Conservation (phyloP, 2,329 filamentous ascomycete genomes). For the Sporothrix brunneoviolacea region DNA sequence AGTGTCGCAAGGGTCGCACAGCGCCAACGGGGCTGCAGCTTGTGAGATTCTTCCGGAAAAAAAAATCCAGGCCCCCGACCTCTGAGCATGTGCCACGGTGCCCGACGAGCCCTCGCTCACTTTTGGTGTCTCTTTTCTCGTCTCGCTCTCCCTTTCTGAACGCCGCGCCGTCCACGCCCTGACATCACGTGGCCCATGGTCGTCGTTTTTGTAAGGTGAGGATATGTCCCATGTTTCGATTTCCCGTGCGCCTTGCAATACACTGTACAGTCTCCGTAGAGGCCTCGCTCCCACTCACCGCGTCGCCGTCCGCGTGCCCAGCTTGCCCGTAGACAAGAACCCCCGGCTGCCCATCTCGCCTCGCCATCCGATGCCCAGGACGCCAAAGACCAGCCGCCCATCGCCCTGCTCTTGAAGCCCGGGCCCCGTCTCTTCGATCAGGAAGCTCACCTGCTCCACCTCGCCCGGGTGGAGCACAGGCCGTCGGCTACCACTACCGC, state of each 20-base stretch:
- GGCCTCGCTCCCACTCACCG: too few species aligned
- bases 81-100: too few species aligned
- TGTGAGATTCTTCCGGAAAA: not conserved
- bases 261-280: too few species aligned
- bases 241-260: too few species aligned
- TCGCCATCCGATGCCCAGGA: conserved; percentile 81
- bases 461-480: conserved; percentile 57
- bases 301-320: conserved; percentile 45
- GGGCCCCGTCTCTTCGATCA: conserved; percentile 42
- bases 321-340: conserved; percentile 77
- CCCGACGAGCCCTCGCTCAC: too few species aligned
- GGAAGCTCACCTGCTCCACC: conserved; percentile 60
- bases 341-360: conserved; percentile 85
- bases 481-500: conserved; percentile 30
- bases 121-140: too few species aligned
- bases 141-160: too few species aligned
- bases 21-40: not conserved
- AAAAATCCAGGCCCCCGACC: too few species aligned
- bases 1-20: not conserved
- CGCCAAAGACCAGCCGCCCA: conserved; percentile 57
- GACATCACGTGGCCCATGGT: too few species aligned
- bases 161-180: too few species aligned
- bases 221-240: too few species aligned
- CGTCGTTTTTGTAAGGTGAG: too few species aligned
- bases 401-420: conserved; percentile 31